Evolutionary conservation across 306 rosid genomes (phyloP).

Genomic region (Vachellia pachyceras): DNA sequence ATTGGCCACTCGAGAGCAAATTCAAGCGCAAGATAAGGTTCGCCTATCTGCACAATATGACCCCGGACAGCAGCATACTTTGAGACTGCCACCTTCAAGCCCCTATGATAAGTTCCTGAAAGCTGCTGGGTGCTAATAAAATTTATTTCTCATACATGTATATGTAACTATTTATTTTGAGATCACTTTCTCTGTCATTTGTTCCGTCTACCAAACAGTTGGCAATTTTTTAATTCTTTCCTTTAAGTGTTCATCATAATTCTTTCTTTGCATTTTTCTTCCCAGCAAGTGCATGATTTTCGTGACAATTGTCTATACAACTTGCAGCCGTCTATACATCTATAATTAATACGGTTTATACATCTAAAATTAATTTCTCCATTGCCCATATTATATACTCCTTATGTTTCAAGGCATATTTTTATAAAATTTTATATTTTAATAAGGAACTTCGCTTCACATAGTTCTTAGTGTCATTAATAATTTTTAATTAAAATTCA

Average conservation of each 20-base stretch:
- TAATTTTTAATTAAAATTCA: too few relatives aligned
- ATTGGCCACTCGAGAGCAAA: slow-evolving; percentile 49
- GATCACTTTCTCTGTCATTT: background rate
- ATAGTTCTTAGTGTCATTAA: too few relatives aligned
- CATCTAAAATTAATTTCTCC: background rate
- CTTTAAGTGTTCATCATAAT: slow-evolving; percentile 25
- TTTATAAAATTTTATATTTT: too few relatives aligned
- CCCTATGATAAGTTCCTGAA: slow-evolving; percentile 94
- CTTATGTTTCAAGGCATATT: background rate
- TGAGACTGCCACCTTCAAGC: slow-evolving; percentile 92
- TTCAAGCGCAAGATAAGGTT: slow-evolving; percentile 46
- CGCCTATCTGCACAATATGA: slow-evolving; percentile 48
- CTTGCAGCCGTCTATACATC: background rate
- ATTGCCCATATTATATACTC: background rate
- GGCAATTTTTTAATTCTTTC: slow-evolving; percentile 67
- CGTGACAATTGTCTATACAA: slow-evolving; percentile 5
- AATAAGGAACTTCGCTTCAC: too few relatives aligned
- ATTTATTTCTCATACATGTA: slow-evolving; percentile 19
- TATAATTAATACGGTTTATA: too few relatives aligned
- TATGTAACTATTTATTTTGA: slow-evolving; percentile 12
- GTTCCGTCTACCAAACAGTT: background rate
- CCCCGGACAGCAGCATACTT: slow-evolving; percentile 52
- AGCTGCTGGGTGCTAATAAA: slow-evolving; percentile 89
- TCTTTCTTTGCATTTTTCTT: slow-evolving; percentile 28
- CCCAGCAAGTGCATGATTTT: slow-evolving; percentile 31